phyloP scores from a whole-genome alignment of 2,329 filamentous ascomycete genomes.

The Neofusicoccum kwambonambiense region DNA sequence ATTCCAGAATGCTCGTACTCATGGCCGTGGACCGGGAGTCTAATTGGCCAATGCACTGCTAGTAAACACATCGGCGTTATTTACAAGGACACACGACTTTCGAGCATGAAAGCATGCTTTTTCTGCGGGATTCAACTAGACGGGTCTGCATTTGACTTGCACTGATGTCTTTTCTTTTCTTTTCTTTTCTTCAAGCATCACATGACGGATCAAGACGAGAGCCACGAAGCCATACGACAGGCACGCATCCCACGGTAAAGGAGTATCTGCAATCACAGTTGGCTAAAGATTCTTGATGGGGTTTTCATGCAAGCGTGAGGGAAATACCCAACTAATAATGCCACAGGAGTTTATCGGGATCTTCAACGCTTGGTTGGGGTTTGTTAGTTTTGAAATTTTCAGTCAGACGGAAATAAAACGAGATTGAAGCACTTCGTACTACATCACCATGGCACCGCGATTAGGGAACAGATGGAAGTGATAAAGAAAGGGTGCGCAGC shows the following conservation, averaged over 20 bases:
- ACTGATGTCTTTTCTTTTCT: not conserved
- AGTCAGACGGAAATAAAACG: too few relatives aligned
- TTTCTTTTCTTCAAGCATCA: not conserved
- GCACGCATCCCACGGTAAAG: conserved; percentile 46
- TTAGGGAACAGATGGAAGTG: too few relatives aligned
- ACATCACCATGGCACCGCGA: too few relatives aligned
- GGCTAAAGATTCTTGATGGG: not conserved
- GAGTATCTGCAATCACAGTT: not conserved
- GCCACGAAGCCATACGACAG: not conserved
- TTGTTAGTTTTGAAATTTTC: too few relatives aligned
- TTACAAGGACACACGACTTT: not conserved
- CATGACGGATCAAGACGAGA: not conserved
- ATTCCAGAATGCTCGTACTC: conserved; percentile 62
- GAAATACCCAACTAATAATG: not conserved
- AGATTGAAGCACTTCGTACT: too few relatives aligned
- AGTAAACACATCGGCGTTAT: not conserved
- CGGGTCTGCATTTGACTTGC: not conserved
- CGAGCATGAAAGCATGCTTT: not conserved
- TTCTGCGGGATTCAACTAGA: not conserved
- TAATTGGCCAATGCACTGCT: not conserved
- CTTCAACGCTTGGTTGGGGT: too few relatives aligned
- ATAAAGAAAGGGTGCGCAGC: too few relatives aligned
- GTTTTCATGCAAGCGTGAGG: not conserved
- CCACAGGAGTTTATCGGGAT: too few relatives aligned
- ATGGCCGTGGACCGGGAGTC: conserved; percentile 43